A percentile compares a stretch with the other conserved stretches of the same genome.
phyloP scores from a whole-genome alignment of 169 alveolate genomes.

The Eimeria brunetti region DNA sequence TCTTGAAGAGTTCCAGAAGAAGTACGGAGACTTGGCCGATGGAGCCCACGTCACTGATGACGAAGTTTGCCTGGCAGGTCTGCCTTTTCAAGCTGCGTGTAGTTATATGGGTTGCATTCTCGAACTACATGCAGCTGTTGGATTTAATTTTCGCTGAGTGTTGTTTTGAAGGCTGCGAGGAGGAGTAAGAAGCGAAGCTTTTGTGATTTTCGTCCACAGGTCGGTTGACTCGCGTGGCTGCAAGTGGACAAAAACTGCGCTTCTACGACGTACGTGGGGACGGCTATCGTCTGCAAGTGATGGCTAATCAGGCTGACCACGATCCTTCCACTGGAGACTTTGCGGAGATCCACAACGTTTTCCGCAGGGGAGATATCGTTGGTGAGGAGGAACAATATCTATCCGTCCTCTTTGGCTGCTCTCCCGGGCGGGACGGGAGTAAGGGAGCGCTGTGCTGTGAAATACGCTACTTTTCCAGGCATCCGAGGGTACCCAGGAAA shows the following conservation, averaged over 20 bases:
- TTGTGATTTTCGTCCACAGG: slow-evolving; percentile 86
- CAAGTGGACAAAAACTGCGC: slow-evolving; percentile 92
- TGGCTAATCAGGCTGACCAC: slow-evolving; percentile 85
- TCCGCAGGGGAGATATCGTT: slow-evolving; percentile 74
- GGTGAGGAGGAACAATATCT: slow-evolving; percentile 1
- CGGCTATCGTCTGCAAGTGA: slow-evolving; percentile 92
- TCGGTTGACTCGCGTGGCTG: slow-evolving; percentile 91
- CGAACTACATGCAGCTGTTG: neutral
- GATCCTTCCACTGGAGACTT: slow-evolving; percentile 83
- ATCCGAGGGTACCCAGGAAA: slow-evolving; percentile 90
- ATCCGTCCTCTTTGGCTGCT: neutral
- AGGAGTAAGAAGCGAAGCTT: neutral
- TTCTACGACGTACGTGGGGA: slow-evolving; percentile 95
- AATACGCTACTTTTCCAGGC: slow-evolving; percentile 49
- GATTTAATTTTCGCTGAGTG: neutral
- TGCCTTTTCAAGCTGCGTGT: slow-evolving; percentile 65
- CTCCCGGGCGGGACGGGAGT: neutral
- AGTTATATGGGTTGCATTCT: neutral
- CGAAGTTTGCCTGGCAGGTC: slow-evolving; percentile 90
- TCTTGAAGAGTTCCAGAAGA: slow-evolving; percentile 84
- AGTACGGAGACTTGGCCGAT: slow-evolving; percentile 86
- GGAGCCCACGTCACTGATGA: slow-evolving; percentile 87
- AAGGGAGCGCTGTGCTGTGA: neutral
- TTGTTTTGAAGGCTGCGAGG: neutral
- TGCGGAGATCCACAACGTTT: slow-evolving; percentile 67